Evolutionary conservation across 2,329 filamentous ascomycete species (phyloP).

Genomic region (Fusarium fracticaudum): DNA sequence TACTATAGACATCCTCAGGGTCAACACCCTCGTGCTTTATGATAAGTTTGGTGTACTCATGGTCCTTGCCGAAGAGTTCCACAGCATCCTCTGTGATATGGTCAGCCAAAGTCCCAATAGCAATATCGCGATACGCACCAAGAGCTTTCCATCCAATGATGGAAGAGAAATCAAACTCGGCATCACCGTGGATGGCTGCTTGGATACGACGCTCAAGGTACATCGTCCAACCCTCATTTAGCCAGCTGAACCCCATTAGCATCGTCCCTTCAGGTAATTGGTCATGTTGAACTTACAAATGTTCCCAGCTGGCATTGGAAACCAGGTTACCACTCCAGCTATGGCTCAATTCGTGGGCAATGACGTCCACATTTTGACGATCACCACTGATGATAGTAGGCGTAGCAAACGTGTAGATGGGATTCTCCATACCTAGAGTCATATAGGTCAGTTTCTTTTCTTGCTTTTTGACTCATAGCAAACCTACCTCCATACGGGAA

Average conservation of each 20-base stretch:
- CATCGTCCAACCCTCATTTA: slow-evolving; percentile 88
- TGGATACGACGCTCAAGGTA: slow-evolving; percentile 91
- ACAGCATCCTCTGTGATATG: slow-evolving; percentile 73
- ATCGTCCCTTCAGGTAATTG: background rate
- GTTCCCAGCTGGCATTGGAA: slow-evolving; percentile 82
- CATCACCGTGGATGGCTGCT: slow-evolving; percentile 80
- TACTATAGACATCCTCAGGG: slow-evolving; percentile 94
- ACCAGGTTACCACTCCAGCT: slow-evolving; percentile 92
- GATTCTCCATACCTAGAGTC: slow-evolving; percentile 81
- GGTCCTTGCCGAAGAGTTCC: slow-evolving; percentile 79
- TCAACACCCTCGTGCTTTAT: slow-evolving; percentile 89
- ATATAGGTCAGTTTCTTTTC: background rate
- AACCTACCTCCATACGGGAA: slow-evolving; percentile 83
- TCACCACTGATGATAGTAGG: slow-evolving; percentile 93
- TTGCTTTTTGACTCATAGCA: background rate
- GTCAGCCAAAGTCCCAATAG: slow-evolving; percentile 8
- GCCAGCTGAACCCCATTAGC: slow-evolving; percentile 58
- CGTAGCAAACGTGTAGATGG: slow-evolving; percentile 93
- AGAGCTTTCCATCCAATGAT: slow-evolving; percentile 96
- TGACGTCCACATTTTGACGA: slow-evolving; percentile 92
- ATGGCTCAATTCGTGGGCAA: slow-evolving; percentile 83
- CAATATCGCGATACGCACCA: slow-evolving; percentile 52
- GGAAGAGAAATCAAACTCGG: slow-evolving; percentile 90
- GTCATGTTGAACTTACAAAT: slow-evolving; percentile 64
- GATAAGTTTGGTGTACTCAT: slow-evolving; percentile 93